These are phyloP conservation scores for Solanum ahanhuiri DNA, from an alignment of 257 asterid species.

Conservation along the genomic window DNA sequence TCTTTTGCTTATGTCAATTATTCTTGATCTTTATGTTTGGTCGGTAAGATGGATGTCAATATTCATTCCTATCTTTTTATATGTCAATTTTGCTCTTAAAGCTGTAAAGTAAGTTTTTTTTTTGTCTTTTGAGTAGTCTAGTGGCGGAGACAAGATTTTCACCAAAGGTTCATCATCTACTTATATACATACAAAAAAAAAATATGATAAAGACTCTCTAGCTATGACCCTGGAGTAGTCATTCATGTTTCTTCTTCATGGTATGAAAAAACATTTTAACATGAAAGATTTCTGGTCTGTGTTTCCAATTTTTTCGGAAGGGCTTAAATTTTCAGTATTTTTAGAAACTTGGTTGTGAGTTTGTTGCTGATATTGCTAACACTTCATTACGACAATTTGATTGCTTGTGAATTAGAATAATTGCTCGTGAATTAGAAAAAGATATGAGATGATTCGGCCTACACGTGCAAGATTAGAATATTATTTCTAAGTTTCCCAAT, in stretches of 20 bases:
- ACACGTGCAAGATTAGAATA: neutral
- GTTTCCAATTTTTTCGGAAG: neutral
- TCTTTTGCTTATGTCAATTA: neutral
- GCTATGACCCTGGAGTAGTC: neutral
- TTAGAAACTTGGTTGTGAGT: neutral
- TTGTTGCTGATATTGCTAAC: neutral
- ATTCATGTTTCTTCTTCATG: neutral
- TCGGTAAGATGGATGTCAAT: neutral
- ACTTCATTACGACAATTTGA: neutral
- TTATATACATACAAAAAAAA: neutral
- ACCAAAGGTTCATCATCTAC: neutral
- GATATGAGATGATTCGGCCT: neutral
- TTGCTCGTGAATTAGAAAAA: neutral
- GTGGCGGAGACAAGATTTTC: neutral
- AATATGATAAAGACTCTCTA: neutral
- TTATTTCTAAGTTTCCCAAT: neutral
- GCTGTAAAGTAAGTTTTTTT: neutral
- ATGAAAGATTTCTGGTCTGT: neutral
- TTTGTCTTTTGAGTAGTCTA: neutral
- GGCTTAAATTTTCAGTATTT: neutral
- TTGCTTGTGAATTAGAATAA: neutral
- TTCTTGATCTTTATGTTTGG: neutral
- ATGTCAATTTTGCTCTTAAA: neutral
- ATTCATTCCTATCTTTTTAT: neutral
- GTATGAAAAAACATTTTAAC: neutral